These are phyloP conservation scores for Teunomyces barrocoloradensis DNA, from an alignment of 805 yeast species.

Conservation along the genomic window DNA sequence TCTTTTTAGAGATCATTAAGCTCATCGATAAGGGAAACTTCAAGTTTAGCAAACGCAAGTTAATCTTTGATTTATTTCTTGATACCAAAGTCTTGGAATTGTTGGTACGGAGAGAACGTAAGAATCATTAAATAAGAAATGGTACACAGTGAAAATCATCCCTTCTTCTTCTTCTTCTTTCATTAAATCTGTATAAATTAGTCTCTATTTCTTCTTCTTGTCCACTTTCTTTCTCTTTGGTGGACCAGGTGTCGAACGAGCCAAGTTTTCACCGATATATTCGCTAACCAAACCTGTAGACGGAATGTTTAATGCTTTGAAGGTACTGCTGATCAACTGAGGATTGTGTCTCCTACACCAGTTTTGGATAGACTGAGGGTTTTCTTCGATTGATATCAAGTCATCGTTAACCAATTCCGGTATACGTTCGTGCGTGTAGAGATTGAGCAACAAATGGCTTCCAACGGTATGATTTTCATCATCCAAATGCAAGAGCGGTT, in stretches of 20 bases:
- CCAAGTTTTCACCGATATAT: conserved; percentile 6
- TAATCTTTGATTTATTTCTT: conserved; percentile 60
- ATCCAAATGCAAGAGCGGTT: background rate
- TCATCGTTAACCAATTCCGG: conserved; percentile 41
- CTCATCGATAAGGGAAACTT: conserved; percentile 57
- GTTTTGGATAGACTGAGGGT: conserved; percentile 38
- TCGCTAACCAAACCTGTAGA: conserved; percentile 16
- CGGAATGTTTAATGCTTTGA: conserved; percentile 29
- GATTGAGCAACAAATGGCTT: conserved; percentile 21
- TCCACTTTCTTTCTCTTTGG: background rate
- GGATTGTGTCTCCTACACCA: conserved; percentile 39
- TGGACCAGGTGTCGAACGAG: background rate
- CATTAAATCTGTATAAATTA: background rate
- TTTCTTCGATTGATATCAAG: conserved; percentile 29
- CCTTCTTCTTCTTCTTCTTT: background rate
- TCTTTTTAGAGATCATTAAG: conserved; percentile 52
- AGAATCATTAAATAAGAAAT: conserved; percentile 6
- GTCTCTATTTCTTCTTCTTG: background rate
- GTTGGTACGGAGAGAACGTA: conserved; percentile 46
- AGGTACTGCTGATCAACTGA: conserved; percentile 32
- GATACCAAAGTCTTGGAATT: conserved; percentile 52
- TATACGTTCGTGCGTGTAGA: conserved; percentile 33
- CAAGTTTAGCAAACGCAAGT: conserved; percentile 60
- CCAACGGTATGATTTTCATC: conserved; percentile 9
- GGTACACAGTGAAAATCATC: background rate